These are phyloP conservation scores for Arthrinium puccinioides DNA, from an alignment of 2,329 filamentous ascomycete species.

Conservation along the genomic window DNA sequence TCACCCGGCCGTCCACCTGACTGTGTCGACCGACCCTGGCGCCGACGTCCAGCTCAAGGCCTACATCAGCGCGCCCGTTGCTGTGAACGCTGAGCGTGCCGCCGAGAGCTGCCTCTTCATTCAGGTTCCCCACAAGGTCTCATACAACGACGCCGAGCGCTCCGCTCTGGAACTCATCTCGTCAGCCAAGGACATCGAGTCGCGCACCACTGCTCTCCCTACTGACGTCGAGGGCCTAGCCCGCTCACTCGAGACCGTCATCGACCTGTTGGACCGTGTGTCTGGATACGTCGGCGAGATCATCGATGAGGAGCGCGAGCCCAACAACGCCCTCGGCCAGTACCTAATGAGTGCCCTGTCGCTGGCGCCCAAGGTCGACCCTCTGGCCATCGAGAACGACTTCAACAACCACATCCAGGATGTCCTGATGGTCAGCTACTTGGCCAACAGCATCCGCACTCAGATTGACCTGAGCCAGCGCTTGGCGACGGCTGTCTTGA, in stretches of 20 bases:
- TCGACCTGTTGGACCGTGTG: conserved; percentile 85
- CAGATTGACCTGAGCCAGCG: conserved; percentile 98
- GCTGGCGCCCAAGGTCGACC: conserved; percentile 89
- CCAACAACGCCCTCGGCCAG: conserved; percentile 87
- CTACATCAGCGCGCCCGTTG: conserved; percentile 93
- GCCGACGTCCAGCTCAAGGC: conserved; percentile 83
- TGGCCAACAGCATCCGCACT: conserved; percentile 97
- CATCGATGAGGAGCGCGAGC: conserved; percentile 84
- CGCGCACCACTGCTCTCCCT: conserved; percentile 63
- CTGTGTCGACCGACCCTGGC: conserved; percentile 83
- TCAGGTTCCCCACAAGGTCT: conserved; percentile 90
- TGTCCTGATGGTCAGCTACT: conserved; percentile 94
- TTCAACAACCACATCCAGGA: conserved; percentile 99
- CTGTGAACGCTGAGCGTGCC: conserved; percentile 88
- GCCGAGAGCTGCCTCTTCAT: conserved; percentile 97
- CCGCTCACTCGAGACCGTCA: conserved; percentile 76
- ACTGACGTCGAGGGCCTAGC: conserved; percentile 89
- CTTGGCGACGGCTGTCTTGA: conserved; percentile 70
- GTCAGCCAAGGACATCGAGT: conserved; percentile 71
- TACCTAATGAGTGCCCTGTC: conserved; percentile 91
- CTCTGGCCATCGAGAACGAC: conserved; percentile 85
- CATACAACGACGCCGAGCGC: conserved; percentile 66
- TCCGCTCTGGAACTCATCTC: conserved; percentile 73
- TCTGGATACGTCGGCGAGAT: conserved; percentile 89
- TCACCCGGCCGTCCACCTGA: conserved; percentile 95